Conservation (phyloP, 1,284 basidiomycete species). For the Cerioporus squamosus region DNA sequence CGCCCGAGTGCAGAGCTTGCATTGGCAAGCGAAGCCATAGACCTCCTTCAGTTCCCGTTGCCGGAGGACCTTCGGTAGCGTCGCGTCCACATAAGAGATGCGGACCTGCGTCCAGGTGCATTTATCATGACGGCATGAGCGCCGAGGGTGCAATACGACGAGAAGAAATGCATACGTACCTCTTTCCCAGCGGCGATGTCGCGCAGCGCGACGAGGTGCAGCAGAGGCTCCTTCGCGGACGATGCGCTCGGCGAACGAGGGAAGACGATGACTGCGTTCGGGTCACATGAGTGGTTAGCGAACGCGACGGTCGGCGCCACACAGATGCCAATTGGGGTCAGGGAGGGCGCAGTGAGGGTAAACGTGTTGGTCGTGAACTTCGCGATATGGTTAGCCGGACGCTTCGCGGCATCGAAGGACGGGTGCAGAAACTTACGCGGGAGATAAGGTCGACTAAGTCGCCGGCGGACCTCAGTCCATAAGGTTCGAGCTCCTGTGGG, state of each 20-base stretch:
- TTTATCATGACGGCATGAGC: slow-evolving; percentile 4
- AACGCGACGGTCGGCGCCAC: slow-evolving; percentile 82
- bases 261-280: slow-evolving; percentile 91
- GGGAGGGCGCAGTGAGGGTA: slow-evolving; percentile 75
- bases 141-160: neutral
- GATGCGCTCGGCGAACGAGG: slow-evolving; percentile 52
- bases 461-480: slow-evolving; percentile 56
- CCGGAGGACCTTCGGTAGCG: slow-evolving; percentile 62
- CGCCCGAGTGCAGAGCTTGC: slow-evolving; percentile 54
- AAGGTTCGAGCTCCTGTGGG: slow-evolving; percentile 59
- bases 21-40: slow-evolving; percentile 84
- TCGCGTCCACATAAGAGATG: slow-evolving; percentile 88
- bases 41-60: slow-evolving; percentile 66
- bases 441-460: slow-evolving; percentile 76
- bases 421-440: slow-evolving; percentile 46
- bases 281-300: slow-evolving; percentile 90
- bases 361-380: slow-evolving; percentile 92
- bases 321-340: slow-evolving; percentile 81
- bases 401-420: neutral
- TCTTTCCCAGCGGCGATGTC: slow-evolving; percentile 71
- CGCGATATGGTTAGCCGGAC: slow-evolving; percentile 1
- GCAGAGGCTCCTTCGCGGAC: slow-evolving; percentile 54
- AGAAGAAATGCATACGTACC: slow-evolving; percentile 44
- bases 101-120: slow-evolving; percentile 45
- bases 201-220: slow-evolving; percentile 75